Evolutionary conservation across 75 land plant species (phyloP).

Genomic region (Picea glauca): DNA sequence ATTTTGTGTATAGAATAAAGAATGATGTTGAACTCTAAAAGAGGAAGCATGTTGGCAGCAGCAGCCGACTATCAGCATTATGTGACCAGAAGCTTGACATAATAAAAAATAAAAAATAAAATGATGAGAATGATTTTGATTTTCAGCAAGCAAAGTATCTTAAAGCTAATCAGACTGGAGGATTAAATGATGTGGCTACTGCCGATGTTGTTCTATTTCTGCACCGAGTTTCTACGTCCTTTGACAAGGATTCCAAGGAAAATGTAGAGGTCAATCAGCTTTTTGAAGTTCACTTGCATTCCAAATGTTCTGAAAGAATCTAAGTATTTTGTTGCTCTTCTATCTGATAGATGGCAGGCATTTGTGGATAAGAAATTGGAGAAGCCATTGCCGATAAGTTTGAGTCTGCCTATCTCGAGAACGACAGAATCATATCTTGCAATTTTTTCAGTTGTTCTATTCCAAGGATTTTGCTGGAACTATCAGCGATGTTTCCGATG

Average conservation of each 20-base stretch:
- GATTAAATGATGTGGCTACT: conserved; percentile 44
- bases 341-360: conserved; percentile 81
- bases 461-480: conserved; percentile 43
- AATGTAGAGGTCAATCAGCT: conserved; percentile 12
- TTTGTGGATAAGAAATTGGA: conserved; percentile 9
- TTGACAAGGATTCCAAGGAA: conserved; percentile 6
- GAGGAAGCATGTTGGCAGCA: conserved; percentile 38
- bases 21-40: conserved; percentile 30
- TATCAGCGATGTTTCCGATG: conserved; percentile 37
- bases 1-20: no score
- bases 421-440: conserved; percentile 29
- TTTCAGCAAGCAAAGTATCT: not conserved
- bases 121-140: conserved; percentile 5
- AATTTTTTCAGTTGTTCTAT: conserved; percentile 64
- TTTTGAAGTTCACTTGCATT: conserved; percentile 21
- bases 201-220: conserved; percentile 46
- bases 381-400: conserved; percentile 23
- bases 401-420: conserved; percentile 31
- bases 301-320: conserved; percentile 52
- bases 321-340: conserved; percentile 65
- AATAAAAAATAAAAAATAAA: no score
- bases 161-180: not conserved
- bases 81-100: conserved; percentile 12
- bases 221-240: conserved; percentile 10
- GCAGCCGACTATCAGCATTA: conserved; percentile 26